Evolutionary conservation across 2,329 filamentous ascomycete species (phyloP).

Genomic region (Paracamarosporium sp.): DNA sequence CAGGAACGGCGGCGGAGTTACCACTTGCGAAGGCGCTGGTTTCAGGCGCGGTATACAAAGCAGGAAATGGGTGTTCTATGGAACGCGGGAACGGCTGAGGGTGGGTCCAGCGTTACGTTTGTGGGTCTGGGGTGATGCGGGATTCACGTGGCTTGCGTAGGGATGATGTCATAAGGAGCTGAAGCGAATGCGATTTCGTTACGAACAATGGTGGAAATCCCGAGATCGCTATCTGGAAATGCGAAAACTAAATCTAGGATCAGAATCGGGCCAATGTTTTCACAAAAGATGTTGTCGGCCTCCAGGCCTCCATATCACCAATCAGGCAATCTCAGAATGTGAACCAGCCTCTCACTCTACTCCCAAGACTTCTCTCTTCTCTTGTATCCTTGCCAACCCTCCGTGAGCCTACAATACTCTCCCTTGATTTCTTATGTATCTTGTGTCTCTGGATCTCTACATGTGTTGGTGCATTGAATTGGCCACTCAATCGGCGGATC

Average conservation of each 20-base stretch:
- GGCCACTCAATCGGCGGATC: constrained; percentile 27
- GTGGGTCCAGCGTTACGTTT: background rate
- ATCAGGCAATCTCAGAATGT: background rate
- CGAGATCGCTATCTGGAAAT: no score
- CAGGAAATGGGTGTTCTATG: background rate
- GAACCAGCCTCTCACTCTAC: background rate
- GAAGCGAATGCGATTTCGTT: background rate
- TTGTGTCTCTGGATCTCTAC: constrained; percentile 29
- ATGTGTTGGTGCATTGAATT: constrained; percentile 36
- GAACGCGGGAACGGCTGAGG: background rate
- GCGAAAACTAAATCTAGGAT: no score
- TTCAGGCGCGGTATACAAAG: background rate
- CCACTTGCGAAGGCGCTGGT: background rate
- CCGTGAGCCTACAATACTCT: background rate
- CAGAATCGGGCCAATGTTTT: background rate
- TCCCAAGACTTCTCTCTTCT: background rate
- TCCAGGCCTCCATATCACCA: no score
- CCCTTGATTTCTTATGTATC: background rate
- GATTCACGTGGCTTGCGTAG: background rate
- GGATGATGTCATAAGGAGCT: background rate
- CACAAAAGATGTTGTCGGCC: background rate
- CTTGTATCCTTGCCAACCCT: background rate
- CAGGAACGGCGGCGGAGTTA: background rate
- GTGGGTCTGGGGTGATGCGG: background rate
- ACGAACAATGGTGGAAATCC: background rate